Base-by-base conservation (phyloP, 2,329 filamentous ascomycete genomes). In the Chaetomiaceae sp. region DNA sequence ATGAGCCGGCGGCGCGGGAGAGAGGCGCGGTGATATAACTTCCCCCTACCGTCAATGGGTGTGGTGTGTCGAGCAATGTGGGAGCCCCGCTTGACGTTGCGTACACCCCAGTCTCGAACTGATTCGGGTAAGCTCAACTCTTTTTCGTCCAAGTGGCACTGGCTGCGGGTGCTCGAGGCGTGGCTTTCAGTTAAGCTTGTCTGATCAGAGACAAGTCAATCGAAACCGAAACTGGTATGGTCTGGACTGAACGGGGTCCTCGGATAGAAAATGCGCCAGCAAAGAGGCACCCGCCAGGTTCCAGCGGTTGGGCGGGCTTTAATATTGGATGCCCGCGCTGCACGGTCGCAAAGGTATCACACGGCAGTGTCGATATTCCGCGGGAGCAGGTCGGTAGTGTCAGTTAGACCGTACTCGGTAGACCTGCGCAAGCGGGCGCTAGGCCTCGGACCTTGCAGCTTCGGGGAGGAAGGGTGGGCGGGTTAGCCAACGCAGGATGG, bases 301-400 rank as follows among this genome's bases (percentile, higher is more conserved):
- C 41, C 60, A 73, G 75, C 74, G 73, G 73, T 64, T 71, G 76
- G 70, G 66, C 65, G 69, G 64, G 67, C 67, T 68, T 71, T 72
- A 70, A 79, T 79, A 81, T 80, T 81, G 78, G 77, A 71, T 73
- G 73, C 67, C 69, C 67, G 67, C 66, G 64, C 63, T 69, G 67
- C 65, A 70, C 50, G 53, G 38, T 52, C 60, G 58, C 55, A 60
- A 21, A 36, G 38, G 40, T 67, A 69, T 68, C 64, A 63, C 63
- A 62, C 61, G 48, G 38, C 21, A 29, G 41, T 27, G 58, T 37
- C 49, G 48, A 49, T 48, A 45, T 42, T 50, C 48, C 38, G 49
- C 45, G 34, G 42, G 32, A 30, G n/a, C 33, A n/a, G 25, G 27
- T 49, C 33, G 52, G 47, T 46, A 41, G 32, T 32, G 34, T 34